Evolutionary conservation across 2,329 filamentous ascomycete species (phyloP), one percentile per base, ranked within the genome.

Genomic region (Aspergillus sp.): DNA sequence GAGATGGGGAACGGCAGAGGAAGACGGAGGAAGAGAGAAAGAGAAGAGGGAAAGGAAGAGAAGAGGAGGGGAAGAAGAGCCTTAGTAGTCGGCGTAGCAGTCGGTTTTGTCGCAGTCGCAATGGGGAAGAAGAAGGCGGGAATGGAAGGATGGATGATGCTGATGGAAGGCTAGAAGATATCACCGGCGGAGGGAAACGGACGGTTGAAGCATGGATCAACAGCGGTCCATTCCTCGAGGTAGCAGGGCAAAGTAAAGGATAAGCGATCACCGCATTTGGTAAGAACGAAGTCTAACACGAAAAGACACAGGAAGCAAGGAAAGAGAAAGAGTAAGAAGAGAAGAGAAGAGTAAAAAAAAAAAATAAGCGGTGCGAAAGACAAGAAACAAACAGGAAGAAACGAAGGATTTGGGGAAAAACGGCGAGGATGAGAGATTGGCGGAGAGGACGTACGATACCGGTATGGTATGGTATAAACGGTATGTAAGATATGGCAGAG

Each of bases 181-280:
- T 9, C 13, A 26, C 35, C 35, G 13, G 27, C 19, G 37, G 37
- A 12, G 39, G 7, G 27, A 30, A 33, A 45, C 37, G 33, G 44
- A 40, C 33, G 33, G 30, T 37, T 26, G 37, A 45, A 45, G 47
- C 46, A 50, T 50, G 48, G 47, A 46, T 53, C 50, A 56, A 54
- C 48, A 48, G 46, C 51, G 50, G 40, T 50, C 39, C 52, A 53
- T 53, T 53, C 51, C 47, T 45, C 31, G 12, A 38, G 31, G 37
- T 33, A 19, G 34, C 30, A 44, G 31, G 19, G 19, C 19, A 19
- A 19, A 19, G 19, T 19, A 19, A 19, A 19, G 19, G 19, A 19
- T 19, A 19, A 19, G 19, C 19, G 19, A 19, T 19, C 19, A 19
- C 19, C 19, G 19, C 19, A 19, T 19, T 4, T 19, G 19, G 19